phyloP scores from a whole-genome alignment of 2,329 filamentous ascomycete genomes.

The Simplicillium sp. region DNA sequence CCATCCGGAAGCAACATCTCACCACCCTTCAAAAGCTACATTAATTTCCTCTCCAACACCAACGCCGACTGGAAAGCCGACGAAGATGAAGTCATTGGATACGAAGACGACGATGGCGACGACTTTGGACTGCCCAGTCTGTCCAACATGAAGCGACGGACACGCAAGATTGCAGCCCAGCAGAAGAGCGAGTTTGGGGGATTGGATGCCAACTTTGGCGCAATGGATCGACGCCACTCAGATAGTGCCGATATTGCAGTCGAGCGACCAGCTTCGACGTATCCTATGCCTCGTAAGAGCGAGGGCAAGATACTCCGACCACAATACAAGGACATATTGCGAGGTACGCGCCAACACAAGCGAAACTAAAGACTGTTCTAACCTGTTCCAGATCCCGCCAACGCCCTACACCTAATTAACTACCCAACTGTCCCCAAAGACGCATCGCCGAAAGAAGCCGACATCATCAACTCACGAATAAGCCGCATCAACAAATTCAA shows the following conservation, averaged over 20 bases:
- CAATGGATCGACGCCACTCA: slow-evolving; percentile 48
- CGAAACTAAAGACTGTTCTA: slow-evolving; percentile 4
- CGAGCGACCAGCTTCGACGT: slow-evolving; percentile 72
- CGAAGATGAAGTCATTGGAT: slow-evolving; percentile 67
- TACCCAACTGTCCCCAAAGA: slow-evolving; percentile 67
- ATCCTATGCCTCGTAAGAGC: slow-evolving; percentile 79
- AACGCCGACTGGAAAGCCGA: slow-evolving; percentile 75
- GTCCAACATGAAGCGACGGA: slow-evolving; percentile 77
- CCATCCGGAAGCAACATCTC: slow-evolving; percentile 44
- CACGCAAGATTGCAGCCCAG: slow-evolving; percentile 40
- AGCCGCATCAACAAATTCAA: slow-evolving; percentile 99
- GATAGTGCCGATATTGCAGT: slow-evolving; percentile 93
- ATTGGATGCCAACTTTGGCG: slow-evolving; percentile 28
- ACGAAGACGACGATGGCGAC: slow-evolving; percentile 83
- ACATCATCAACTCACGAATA: slow-evolving; percentile 78
- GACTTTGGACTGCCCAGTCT: slow-evolving; percentile 93
- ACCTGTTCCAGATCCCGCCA: slow-evolving; percentile 59
- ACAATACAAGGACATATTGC: slow-evolving; percentile 94
- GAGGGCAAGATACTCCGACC: slow-evolving; percentile 94
- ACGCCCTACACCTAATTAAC: slow-evolving; percentile 87
- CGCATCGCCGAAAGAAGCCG: slow-evolving; percentile 72
- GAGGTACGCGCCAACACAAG: slow-evolving; percentile 35
- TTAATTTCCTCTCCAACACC: slow-evolving; percentile 70
- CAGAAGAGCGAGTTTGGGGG: slow-evolving; percentile 20
- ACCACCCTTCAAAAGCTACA: slow-evolving; percentile 65